Base-by-base conservation (phyloP, 1,139 yeast species). In the Chernovozyma sophiae-reginae region DNA sequence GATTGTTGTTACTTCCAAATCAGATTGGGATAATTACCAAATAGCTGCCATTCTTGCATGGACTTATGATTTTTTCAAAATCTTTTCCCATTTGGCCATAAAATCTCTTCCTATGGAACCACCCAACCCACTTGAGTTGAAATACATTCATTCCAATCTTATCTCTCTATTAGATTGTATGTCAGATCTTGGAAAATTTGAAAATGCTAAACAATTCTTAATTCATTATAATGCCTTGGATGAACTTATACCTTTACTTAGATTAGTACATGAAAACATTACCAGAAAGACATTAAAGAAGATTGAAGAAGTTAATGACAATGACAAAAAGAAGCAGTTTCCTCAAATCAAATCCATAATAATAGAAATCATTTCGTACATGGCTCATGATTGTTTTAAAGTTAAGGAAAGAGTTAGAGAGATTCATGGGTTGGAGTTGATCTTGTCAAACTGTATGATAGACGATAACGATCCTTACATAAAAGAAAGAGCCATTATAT, bases 401-500 rank as follows among this genome's bases (percentile, higher is more conserved):
- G 72, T 77, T 2, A 97, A 90, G 53, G 92, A 90, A 42, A 54
- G 62, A 33, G 68, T 86, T 19, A 68, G 97, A 32, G 73, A 73
- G 27, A 51, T 68, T 1, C 86, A 83, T 36, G 95, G 90, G 0
- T 57, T 92, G 8, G 84, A 79, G 38, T 58, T 86, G 16, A 70
- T 90, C 0, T 63, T 92, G 19, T 85, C 94, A 2, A 85, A 81
- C 47, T 89, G 97, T 60, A 75, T 83, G 29, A 81, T 92, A 33
- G 98, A 92, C 56, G 82, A 80, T 35, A 79, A 84, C 52, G 94
- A 92, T 51, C 97, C 97, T 0, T 89, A 72, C 52, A 82, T 92
- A 42, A 84, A 86, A 44, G 98, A 92, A 53, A 67, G 94, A 42
- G 76, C 96, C 2, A 84, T 92, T 25, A 60, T 90, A 11, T 86